phyloP scores from a whole-genome alignment of 805 yeast species.

The Starmerella potacharoeniae region DNA sequence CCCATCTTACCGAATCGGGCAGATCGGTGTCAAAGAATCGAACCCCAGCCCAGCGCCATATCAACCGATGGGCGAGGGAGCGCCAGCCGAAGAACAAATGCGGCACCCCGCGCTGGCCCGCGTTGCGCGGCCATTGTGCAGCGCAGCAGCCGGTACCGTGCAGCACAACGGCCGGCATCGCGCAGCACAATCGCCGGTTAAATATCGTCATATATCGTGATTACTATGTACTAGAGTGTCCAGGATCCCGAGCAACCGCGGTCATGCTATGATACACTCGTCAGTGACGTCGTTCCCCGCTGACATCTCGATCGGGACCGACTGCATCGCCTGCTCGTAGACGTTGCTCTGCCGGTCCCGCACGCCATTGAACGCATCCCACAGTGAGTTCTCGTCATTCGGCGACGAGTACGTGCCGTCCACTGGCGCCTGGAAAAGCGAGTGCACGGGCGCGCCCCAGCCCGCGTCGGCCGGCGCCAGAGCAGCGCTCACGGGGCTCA shows the following conservation, averaged over 20 bases:
- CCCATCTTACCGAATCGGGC: neutral
- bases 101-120: too few species aligned
- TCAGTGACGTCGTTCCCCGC: neutral
- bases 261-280: slow-evolving; percentile 6
- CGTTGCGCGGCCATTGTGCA: too few species aligned
- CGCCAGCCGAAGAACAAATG: neutral
- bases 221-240: neutral
- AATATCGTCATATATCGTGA: too few species aligned
- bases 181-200: too few species aligned
- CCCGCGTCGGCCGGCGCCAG: neutral
- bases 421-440: neutral
- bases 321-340: neutral
- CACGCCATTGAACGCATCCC: slow-evolving; percentile 12
- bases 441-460: neutral
- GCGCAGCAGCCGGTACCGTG: too few species aligned
- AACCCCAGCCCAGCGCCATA: neutral
- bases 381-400: slow-evolving; percentile 1
- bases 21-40: neutral
- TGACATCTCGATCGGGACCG: neutral
- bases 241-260: too few species aligned
- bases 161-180: too few species aligned
- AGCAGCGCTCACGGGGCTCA: too few species aligned
- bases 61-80: neutral
- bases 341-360: neutral
- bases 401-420: neutral